Base-by-base conservation (phyloP, 371 early-diverging fungal species). In the Coemansia sp. region DNA sequence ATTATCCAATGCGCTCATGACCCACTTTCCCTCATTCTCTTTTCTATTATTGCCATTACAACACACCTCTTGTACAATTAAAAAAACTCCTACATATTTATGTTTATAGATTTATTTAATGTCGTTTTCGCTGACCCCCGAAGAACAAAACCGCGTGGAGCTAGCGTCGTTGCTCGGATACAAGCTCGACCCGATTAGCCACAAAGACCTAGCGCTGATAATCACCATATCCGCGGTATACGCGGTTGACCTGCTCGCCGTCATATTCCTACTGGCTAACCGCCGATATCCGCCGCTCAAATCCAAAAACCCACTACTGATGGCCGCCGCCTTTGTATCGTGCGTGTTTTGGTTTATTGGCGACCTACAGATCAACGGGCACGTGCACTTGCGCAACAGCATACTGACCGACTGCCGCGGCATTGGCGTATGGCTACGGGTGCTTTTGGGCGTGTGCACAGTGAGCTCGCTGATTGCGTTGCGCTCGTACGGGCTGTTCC, bases 371-470 rank as follows among this genome's bases (percentile, higher is more conserved):
- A 63, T 63, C 43, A 70, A 70, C 55, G 70, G 72, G 1, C 70
- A 69, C 34, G 54, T 73, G 14, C 74, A 68, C 32, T 41, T 76
- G 36, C 54, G 49, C 0, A 57, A 56, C 5, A 48, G 65, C 0
- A 38, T 47, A 10, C 26, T 68, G 38, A 64, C 60, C 2, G 68
- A 65, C 36, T 76, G 77, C 51, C 49, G 53, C 20, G 62, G 55
- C 6, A 55, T 68, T 32, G 77, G 77, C 6, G 53, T 76, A 9
- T 76, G 77, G 77, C 14, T 76, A 11, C 55, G 77, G 11, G 65
- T 65, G 16, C 55, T 76, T 2, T 40, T 76, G 5, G 77, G 77
- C 7, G 73, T 76, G 30, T 67, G 65, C 34, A 62, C 72, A 1
- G 62, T 72, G 2, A 59, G 65, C 43, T 57, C 68, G 5, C 36